phyloP scores from a whole-genome alignment of 148 eudicot species.

The Arbutus unedo region DNA sequence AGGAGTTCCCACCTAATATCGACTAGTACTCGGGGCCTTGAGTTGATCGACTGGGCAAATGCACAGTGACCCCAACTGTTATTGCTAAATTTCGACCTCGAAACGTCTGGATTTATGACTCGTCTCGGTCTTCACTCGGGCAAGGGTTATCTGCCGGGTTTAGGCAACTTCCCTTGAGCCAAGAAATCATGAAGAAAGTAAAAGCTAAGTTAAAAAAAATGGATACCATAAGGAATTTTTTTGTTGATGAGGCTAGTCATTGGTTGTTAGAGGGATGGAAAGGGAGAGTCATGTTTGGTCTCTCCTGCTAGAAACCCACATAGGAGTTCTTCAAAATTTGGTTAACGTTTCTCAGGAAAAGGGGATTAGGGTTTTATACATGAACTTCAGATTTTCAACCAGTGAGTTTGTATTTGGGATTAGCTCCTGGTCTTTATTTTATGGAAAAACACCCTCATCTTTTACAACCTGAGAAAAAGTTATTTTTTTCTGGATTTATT shows the following conservation, averaged over 20 bases:
- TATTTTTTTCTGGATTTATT: no score
- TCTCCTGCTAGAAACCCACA: constrained; percentile 15
- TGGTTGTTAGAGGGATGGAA: constrained; percentile 15
- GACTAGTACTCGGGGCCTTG: no score
- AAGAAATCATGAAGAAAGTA: not conserved
- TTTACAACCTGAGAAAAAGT: no score
- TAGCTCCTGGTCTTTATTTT: no score
- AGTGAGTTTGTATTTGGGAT: no score
- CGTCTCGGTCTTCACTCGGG: no score
- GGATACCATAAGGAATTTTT: constrained; percentile 9
- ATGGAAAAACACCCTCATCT: no score
- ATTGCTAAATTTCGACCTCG: not conserved
- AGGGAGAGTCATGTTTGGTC: not conserved
- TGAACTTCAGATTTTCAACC: not conserved
- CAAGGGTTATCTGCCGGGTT: no score
- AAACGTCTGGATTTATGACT: no score
- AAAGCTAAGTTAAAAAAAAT: constrained; percentile 1
- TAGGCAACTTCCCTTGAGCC: not conserved
- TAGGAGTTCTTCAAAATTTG: constrained; percentile 4
- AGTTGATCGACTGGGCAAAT: no score
- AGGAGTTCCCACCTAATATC: no score
- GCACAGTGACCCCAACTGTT: no score
- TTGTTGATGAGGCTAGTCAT: not conserved
- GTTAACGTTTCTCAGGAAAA: not conserved
- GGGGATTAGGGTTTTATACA: not conserved